Base-by-base conservation (phyloP, 257 asterid species). In the Catharanthus roseus region DNA sequence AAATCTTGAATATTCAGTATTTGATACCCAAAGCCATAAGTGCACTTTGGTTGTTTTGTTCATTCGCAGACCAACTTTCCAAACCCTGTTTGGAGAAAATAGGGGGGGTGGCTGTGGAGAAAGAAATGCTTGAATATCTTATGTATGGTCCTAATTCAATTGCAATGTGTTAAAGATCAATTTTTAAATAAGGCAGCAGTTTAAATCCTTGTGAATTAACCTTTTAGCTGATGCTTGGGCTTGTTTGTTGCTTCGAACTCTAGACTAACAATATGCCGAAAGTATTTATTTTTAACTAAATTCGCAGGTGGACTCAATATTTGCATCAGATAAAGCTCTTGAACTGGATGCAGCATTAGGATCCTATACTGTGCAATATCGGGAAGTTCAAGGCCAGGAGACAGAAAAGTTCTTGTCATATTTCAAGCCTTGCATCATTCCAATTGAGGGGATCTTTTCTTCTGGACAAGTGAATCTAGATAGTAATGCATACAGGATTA, bases 381-480 rank as follows among this genome's bases (percentile, higher is more conserved):
- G 88, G 68, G 97, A 91, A 87, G 83, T 86, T 71, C 97, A 91
- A 80, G 95, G 97, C 70, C 90, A 84, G 62, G 97, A 91, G 77
- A 80, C 95, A 28, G 93, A 86, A 71, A 89, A 82, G 72, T 91
- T 91, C 77, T 92, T 91, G 74, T 91, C 97, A 71, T 89, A 87
- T 77, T 91, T 91, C 80, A 87, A 88, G 79, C 97, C 97, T 65
- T 91, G 97, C 70, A 89, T 91, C 80, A 87, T 91, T 82, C 97
- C 97, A 38, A 79, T 82, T 74, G 77, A 87, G 76, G 96, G 97
- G 45, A 83, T 86, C 53, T 77, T 85, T 82, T 84, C 91, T 70
- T 81, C 93, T 3, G 90, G 90, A 49, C 80, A 82, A 83, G 78
- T 82, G 80, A 60, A 90, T 70, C 64, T 83, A 80, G 85, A 85